These are phyloP conservation scores for Cladophialophora bantiana DNA, from an alignment of 2,329 filamentous ascomycete genomes.

Conservation along the genomic window DNA sequence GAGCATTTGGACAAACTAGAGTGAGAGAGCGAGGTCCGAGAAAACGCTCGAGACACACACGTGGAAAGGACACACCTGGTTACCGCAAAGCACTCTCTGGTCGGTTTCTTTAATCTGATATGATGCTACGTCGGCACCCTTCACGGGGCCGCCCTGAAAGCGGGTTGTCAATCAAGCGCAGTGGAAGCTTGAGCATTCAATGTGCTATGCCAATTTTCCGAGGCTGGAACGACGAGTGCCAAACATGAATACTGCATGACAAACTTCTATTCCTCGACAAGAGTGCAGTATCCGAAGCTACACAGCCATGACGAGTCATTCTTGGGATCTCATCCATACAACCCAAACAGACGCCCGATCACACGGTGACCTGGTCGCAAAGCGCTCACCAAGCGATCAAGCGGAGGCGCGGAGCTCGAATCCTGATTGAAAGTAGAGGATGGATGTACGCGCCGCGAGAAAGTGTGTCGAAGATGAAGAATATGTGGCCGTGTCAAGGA, in stretches of 20 bases:
- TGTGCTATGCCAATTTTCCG: neutral
- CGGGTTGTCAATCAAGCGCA: neutral
- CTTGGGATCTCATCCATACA: neutral
- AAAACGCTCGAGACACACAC: neutral
- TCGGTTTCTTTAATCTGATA: neutral
- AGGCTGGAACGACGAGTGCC: neutral
- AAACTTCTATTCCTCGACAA: neutral
- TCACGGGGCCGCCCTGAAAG: neutral
- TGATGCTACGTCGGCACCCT: neutral
- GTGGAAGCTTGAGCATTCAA: neutral
- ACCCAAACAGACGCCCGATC: neutral
- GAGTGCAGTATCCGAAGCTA: neutral
- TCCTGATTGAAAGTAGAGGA: neutral
- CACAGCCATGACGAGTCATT: neutral
- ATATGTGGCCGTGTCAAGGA: neutral
- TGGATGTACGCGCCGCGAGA: neutral
- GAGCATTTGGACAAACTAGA: constrained; percentile 98
- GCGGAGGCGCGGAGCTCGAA: neutral
- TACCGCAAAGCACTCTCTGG: neutral
- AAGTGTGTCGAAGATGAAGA: neutral
- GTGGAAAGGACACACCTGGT: neutral
- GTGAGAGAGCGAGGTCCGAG: constrained; percentile 53
- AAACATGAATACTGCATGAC: neutral
- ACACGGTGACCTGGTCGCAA: neutral
- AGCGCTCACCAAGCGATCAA: neutral